Evolutionary conservation across 148 eudicot genomes (phyloP).

Genomic region (Vaccinium vitisidaea): DNA sequence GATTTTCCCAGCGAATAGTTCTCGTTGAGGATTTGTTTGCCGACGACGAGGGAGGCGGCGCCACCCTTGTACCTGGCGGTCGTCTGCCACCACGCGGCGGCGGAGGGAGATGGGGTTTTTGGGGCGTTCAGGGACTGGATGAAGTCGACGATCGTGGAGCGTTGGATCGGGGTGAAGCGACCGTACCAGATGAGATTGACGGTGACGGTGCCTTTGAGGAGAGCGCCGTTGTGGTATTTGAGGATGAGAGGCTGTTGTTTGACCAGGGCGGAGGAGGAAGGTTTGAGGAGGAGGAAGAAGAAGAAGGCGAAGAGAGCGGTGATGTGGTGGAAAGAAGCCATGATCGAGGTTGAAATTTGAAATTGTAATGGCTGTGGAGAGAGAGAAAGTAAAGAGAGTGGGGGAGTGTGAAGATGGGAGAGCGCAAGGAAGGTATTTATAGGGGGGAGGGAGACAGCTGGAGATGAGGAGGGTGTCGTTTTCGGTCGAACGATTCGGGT

Average conservation of each 20-base stretch:
- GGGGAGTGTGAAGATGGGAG: too few species aligned
- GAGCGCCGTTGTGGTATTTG: slow-evolving; percentile 46
- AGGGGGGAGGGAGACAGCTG: not conserved
- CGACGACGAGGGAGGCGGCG: slow-evolving; percentile 24
- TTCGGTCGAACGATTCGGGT: not conserved
- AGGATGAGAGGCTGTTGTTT: slow-evolving; percentile 30
- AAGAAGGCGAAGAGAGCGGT: slow-evolving; percentile 5
- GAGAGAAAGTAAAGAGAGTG: not conserved
- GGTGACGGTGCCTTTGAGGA: slow-evolving; percentile 40
- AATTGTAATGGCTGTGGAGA: not conserved
- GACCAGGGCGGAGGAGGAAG: slow-evolving; percentile 21
- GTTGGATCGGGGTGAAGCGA: slow-evolving; percentile 41
- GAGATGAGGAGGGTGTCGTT: not conserved
- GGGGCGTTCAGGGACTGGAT: slow-evolving; percentile 30
- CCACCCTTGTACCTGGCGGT: slow-evolving; percentile 38
- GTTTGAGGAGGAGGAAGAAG: slow-evolving; percentile 12
- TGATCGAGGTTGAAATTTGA: slow-evolving; percentile 22
- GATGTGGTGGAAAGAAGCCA: slow-evolving; percentile 10
- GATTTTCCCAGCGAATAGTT: slow-evolving; percentile 37
- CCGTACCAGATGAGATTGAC: slow-evolving; percentile 58
- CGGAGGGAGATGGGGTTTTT: slow-evolving; percentile 18
- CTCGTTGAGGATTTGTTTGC: slow-evolving; percentile 37
- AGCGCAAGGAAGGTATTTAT: not conserved
- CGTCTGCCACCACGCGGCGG: slow-evolving; percentile 43
- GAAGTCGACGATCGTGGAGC: slow-evolving; percentile 38